phyloP scores from a whole-genome alignment of 306 rosid species.

The Potentilla sterilis region DNA sequence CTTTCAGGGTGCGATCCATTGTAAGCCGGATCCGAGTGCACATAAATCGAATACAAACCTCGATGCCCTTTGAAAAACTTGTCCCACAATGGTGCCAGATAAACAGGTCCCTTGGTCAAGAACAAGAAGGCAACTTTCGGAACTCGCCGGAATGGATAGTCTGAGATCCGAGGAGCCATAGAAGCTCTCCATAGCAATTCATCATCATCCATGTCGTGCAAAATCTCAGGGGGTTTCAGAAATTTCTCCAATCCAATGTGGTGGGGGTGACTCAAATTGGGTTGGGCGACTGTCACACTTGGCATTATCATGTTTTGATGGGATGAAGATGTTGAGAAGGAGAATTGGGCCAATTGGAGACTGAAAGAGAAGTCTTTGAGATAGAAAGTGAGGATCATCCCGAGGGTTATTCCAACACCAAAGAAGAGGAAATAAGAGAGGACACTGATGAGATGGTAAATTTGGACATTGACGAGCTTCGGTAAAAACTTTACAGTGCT shows the following conservation, averaged over 20 bases:
- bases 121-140: constrained; percentile 89
- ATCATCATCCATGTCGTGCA: constrained; percentile 65
- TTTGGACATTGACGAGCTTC: constrained; percentile 39
- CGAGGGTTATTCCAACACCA: constrained; percentile 60
- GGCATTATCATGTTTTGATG: constrained; percentile 10
- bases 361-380: constrained; percentile 47
- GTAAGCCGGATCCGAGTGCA: constrained; percentile 76
- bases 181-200: constrained; percentile 92
- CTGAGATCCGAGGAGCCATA: constrained; percentile 40
- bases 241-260: constrained; percentile 50
- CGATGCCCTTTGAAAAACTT: constrained; percentile 69
- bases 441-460: constrained; percentile 41
- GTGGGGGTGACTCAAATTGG: neutral
- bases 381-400: constrained; percentile 43
- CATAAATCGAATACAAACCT: constrained; percentile 67
- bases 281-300: neutral
- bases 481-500: constrained; percentile 34
- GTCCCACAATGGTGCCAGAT: constrained; percentile 84
- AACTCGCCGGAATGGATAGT: constrained; percentile 55
- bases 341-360: constrained; percentile 54
- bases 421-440: constrained; percentile 45
- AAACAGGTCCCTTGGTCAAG: constrained; percentile 67
- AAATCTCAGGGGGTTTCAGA: constrained; percentile 43
- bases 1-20: constrained; percentile 53
- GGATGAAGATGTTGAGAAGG: constrained; percentile 36